phyloP scores from a whole-genome alignment of 1,139 yeast genomes.

The Blastobotrys buckinghamii region DNA sequence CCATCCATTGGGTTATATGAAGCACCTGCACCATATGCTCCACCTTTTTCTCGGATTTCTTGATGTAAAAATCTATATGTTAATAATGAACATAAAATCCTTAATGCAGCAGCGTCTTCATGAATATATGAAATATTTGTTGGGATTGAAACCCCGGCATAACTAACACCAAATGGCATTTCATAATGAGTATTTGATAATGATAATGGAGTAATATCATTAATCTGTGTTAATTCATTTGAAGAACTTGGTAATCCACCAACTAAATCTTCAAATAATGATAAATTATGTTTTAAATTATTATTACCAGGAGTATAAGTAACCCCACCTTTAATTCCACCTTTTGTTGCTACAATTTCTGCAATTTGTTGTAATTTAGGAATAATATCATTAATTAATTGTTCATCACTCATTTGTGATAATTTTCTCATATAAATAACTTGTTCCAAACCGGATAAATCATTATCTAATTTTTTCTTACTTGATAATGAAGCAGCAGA shows the following conservation, averaged over 20 bases:
- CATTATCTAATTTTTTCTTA: conserved; percentile 56
- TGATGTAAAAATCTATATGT: conserved; percentile 82
- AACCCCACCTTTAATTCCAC: conserved; percentile 22
- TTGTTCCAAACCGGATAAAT: conserved; percentile 68
- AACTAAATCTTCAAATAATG: conserved; percentile 17
- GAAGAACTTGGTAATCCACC: conserved; percentile 5
- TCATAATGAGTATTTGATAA: conserved; percentile 45
- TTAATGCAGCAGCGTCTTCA: conserved; percentile 79
- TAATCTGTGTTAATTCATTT: conserved; percentile 8
- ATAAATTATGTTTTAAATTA: conserved; percentile 13
- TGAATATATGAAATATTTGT: conserved; percentile 61
- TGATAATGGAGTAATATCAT: conserved; percentile 15
- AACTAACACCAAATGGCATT: conserved; percentile 86
- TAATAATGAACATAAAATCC: conserved; percentile 71
- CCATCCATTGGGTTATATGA: conserved; percentile 80
- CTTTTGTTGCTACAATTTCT: conserved; percentile 22
- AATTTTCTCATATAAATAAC: conserved; percentile 62
- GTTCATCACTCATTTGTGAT: conserved; percentile 53
- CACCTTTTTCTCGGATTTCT: conserved; percentile 91
- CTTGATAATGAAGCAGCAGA: conserved; percentile 62
- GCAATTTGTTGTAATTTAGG: conserved; percentile 59
- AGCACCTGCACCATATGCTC: conserved; percentile 98
- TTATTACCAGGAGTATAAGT: conserved; percentile 22
- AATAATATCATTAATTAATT: conserved; percentile 46
- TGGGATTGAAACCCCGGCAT: conserved; percentile 60